These are phyloP conservation scores for Linanthus parryae DNA, from an alignment of 148 eudicot species.

Conservation along the genomic window DNA sequence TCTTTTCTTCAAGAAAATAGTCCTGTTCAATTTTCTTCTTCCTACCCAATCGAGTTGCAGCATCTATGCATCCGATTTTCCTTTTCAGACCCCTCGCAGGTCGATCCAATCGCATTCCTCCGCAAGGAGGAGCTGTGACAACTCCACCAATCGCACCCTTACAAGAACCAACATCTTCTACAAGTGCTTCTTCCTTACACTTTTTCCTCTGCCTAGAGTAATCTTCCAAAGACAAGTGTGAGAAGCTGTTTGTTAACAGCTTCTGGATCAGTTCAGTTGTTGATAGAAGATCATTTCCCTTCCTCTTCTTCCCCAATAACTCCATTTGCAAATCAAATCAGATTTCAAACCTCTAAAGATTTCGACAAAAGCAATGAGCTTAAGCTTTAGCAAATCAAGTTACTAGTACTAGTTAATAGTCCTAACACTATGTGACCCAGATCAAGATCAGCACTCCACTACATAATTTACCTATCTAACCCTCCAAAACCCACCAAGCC, in stretches of 20 bases:
- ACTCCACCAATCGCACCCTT: constrained; percentile 44
- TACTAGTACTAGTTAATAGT: not conserved
- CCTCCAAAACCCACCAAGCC: not conserved
- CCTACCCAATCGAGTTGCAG: constrained; percentile 49
- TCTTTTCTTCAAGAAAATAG: constrained; percentile 30
- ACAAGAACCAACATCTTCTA: constrained; percentile 18
- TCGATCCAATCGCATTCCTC: constrained; percentile 28
- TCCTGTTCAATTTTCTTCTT: constrained; percentile 50
- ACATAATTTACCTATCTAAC: not conserved
- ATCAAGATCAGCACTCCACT: no score
- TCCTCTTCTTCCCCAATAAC: constrained; percentile 61
- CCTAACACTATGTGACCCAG: no score
- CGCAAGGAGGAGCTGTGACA: constrained; percentile 53
- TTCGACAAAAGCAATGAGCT: constrained; percentile 1
- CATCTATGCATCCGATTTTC: constrained; percentile 64
- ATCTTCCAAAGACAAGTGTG: constrained; percentile 59
- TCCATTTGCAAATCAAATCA: constrained; percentile 33
- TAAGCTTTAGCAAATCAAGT: not conserved
- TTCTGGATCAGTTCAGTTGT: constrained; percentile 8
- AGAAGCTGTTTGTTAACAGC: constrained; percentile 22
- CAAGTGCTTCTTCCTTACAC: constrained; percentile 40
- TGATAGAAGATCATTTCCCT: constrained; percentile 39
- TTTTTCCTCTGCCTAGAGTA: constrained; percentile 47
- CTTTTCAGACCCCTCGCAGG: constrained; percentile 55
- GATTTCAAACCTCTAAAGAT: constrained; percentile 4